Conservation (phyloP, 2,329 filamentous ascomycete genomes). For the Paecilomyces fulvus region DNA sequence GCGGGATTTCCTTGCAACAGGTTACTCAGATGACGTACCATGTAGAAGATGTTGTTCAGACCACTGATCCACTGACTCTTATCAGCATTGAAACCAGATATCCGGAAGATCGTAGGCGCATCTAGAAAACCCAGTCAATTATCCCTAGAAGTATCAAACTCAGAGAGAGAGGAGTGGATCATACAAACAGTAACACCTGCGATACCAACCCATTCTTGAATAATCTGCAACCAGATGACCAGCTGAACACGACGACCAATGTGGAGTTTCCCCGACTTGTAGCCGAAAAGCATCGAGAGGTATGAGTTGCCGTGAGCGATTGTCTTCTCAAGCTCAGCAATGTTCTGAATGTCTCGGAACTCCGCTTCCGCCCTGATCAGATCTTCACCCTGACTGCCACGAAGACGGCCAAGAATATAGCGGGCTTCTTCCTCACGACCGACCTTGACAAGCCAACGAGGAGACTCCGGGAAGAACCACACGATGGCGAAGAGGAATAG, state of each 20-base stretch:
- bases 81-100: conserved; percentile 54
- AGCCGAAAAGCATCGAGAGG: conserved; percentile 57
- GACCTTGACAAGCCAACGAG: conserved; percentile 50
- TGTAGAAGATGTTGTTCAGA: conserved; percentile 48
- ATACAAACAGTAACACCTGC: conserved; percentile 57
- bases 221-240: conserved; percentile 63
- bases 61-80: conserved; percentile 59
- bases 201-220: conserved; percentile 64
- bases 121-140: conserved; percentile 27
- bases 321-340: conserved; percentile 54
- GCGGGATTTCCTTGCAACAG: not conserved
- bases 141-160: conserved; percentile 29
- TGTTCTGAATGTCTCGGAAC: conserved; percentile 59
- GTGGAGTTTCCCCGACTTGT: conserved; percentile 57
- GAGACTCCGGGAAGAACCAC: conserved; percentile 64
- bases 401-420: conserved; percentile 56
- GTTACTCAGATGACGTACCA: conserved; percentile 27
- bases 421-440: conserved; percentile 59
- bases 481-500: conserved; percentile 48
- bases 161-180: conserved; percentile 3
- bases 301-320: conserved; percentile 49
- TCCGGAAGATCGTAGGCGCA: conserved; percentile 52
- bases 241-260: conserved; percentile 60
- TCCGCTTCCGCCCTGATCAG: conserved; percentile 51
- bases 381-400: conserved; percentile 50